phyloP scores from a whole-genome alignment of 1,284 basidiomycete species.

The Marasmius tenuissimus region DNA sequence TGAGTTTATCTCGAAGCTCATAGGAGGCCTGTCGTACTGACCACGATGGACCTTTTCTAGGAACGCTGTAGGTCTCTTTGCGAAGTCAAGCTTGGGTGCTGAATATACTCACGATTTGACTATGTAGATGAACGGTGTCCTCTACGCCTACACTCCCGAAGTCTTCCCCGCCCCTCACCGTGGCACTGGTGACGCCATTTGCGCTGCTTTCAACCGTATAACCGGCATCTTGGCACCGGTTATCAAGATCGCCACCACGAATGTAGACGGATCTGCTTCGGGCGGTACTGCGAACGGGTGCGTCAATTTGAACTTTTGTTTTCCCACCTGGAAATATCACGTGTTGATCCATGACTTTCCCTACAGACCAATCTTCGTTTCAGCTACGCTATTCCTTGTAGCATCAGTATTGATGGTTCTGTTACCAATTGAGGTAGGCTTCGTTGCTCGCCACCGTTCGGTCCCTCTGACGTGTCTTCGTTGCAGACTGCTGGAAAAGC shows the following conservation, averaged over 20 bases:
- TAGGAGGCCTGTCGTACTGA: background rate
- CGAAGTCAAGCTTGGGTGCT: background rate
- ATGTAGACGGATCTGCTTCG: constrained; percentile 23
- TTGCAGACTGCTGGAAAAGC: constrained; percentile 15
- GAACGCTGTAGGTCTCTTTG: constrained; percentile 28
- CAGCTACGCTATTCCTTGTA: constrained; percentile 53
- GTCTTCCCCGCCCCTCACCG: constrained; percentile 65
- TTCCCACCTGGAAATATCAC: background rate
- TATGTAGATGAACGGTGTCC: constrained; percentile 55
- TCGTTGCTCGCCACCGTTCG: background rate
- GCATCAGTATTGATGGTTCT: constrained; percentile 45
- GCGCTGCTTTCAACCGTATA: constrained; percentile 52
- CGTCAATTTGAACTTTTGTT: constrained; percentile 12
- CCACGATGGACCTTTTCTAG: constrained; percentile 17
- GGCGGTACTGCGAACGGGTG: constrained; percentile 35
- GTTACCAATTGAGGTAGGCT: constrained; percentile 57
- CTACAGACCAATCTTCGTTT: constrained; percentile 56
- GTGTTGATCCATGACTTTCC: background rate
- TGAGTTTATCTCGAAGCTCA: background rate
- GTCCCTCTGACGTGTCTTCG: background rate
- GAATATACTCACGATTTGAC: background rate
- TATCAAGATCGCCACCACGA: constrained; percentile 48
- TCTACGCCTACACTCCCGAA: constrained; percentile 65
- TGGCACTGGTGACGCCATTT: constrained; percentile 64
- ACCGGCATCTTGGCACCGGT: constrained; percentile 56